Evolutionary conservation across 371 early-diverging fungal genomes (phyloP).

Genomic region (Circinella minor): DNA sequence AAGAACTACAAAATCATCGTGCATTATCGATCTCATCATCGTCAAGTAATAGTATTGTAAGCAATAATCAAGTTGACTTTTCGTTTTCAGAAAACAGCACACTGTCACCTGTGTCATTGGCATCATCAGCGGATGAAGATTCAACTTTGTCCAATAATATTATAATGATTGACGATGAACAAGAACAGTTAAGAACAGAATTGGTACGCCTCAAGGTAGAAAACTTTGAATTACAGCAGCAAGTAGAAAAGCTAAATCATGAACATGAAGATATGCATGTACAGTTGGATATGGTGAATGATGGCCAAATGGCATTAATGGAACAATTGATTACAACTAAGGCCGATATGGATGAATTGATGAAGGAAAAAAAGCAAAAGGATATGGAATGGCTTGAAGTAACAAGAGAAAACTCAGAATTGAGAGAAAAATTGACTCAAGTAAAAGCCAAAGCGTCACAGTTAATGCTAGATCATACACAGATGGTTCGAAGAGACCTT

Average conservation of each 20-base stretch:
- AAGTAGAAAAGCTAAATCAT: conserved; percentile 31
- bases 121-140: conserved; percentile 7
- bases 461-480: background rate
- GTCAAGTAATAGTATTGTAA: conserved; percentile 15
- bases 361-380: conserved; percentile 27
- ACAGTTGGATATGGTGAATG: conserved; percentile 47
- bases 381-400: conserved; percentile 27
- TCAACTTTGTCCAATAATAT: background rate
- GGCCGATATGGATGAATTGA: conserved; percentile 35
- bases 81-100: conserved; percentile 20
- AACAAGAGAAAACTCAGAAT: conserved; percentile 15
- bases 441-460: background rate
- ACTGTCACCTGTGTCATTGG: conserved; percentile 7
- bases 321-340: conserved; percentile 38
- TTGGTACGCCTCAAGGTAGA: conserved; percentile 37
- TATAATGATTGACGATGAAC: conserved; percentile 8
- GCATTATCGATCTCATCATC: conserved; percentile 1
- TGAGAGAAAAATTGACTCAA: conserved; percentile 15
- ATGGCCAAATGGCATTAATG: conserved; percentile 45
- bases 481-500: background rate
- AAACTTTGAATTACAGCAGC: conserved; percentile 41
- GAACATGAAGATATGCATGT: conserved; percentile 35
- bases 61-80: background rate
- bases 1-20: background rate
- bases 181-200: conserved; percentile 22